A percentile compares a stretch with the other conserved stretches of the same genome.
These are phyloP conservation scores for Knoxdaviesia proteae DNA, from an alignment of 2,329 filamentous ascomycete species.

Conservation along the genomic window DNA sequence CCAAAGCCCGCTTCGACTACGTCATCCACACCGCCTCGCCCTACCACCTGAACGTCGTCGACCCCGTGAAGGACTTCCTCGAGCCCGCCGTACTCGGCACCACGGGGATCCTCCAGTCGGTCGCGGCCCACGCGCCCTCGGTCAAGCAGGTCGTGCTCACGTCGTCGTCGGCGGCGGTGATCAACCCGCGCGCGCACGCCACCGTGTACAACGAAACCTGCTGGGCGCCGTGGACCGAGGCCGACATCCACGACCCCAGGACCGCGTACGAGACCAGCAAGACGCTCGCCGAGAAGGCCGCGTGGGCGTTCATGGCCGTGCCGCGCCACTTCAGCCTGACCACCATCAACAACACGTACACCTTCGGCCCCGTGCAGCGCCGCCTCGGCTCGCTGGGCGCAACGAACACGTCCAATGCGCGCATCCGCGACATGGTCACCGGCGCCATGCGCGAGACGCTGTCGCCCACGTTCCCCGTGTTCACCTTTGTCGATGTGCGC, in stretches of 20 bases:
- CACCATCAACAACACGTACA: slow-evolving; percentile 40
- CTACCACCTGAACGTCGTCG: slow-evolving; percentile 45
- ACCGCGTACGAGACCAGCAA: slow-evolving; percentile 14
- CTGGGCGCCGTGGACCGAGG: slow-evolving; percentile 11
- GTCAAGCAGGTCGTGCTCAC: slow-evolving; percentile 44
- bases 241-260: slow-evolving; percentile 7
- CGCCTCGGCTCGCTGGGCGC: slow-evolving; percentile 20
- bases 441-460: slow-evolving; percentile 38
- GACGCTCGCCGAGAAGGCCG: slow-evolving; percentile 41
- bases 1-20: slow-evolving; percentile 36
- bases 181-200: slow-evolving; percentile 16
- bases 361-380: slow-evolving; percentile 38
- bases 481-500: slow-evolving; percentile 32
- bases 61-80: slow-evolving; percentile 24
- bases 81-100: slow-evolving; percentile 35
- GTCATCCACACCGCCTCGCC: slow-evolving; percentile 59
- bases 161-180: slow-evolving; percentile 23
- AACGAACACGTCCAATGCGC: slow-evolving; percentile 36
- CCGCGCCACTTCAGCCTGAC: slow-evolving; percentile 34
- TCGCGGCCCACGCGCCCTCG: slow-evolving; percentile 19
- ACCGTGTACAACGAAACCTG: slow-evolving; percentile 9
- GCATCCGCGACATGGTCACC: slow-evolving; percentile 39
- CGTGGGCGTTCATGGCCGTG: slow-evolving; percentile 27
- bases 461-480: slow-evolving; percentile 20
- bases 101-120: slow-evolving; percentile 24